Evolutionary conservation across 441 rosid genomes (phyloP), one percentile per base, ranked within the genome.

Genomic region (Populus tomentosa): DNA sequence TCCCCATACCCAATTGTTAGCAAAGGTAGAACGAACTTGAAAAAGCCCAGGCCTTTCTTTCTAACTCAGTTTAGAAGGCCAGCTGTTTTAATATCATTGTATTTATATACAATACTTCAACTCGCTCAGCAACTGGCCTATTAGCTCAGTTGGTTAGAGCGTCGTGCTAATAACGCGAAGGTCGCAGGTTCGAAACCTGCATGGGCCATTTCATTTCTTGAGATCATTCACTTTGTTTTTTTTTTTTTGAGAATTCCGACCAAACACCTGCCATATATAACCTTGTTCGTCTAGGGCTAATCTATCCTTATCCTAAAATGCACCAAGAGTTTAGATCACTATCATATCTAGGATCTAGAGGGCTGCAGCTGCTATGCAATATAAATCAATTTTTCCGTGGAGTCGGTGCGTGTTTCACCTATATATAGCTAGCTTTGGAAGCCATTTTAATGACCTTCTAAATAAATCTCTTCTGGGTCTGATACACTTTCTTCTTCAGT

Each of bases 71-170:
- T 53, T 6, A 18, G n/a, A 16, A 53, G 61, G 61, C 56, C 14
- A 18, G 2, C 20, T 14, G 56, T 46, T 14, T 14, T 0, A 46
- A 46, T 0, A 0, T 1, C 1, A 13, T 3, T 0, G 14, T 13
- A 46, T 4, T 4, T 13, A 0, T 4, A 14, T 0, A 0, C 0
- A 5, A 1, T 1, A 46, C 14, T 46, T 46, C 56, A 0, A 13
- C 56, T 0, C 0, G 0, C 18, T 50, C 6, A 1, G 0, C 7
- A 50, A 5, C 20, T 4, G 92, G 89, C 90, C 89, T 85, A 86
- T 88, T 90, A 90, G 92, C 92, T 90, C 89, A 89, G 92, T 8
- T 88, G 97, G 93, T 90, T 90, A 93, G 92, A 93, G 92, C 88
- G 91, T 88, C 85, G 88, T 89, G 92, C 93, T 91, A 89, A 89